Conservation (phyloP, 352 stramenopile genomes). For the Pythium guiyangense region DNA sequence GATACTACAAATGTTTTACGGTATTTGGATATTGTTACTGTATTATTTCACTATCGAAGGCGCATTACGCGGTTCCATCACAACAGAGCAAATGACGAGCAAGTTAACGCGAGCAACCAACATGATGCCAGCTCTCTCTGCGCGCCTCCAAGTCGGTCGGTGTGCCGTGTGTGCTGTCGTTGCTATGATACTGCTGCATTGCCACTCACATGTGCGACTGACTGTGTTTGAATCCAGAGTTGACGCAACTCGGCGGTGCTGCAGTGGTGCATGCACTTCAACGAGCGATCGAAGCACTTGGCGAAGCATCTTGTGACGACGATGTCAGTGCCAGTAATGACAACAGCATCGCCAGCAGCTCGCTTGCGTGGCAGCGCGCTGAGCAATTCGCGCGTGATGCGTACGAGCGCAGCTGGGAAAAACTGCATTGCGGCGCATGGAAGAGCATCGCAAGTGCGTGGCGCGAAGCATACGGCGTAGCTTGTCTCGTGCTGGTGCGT, state of each 20-base stretch:
- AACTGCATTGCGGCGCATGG: slow-evolving; percentile 70
- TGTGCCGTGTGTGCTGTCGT: neutral
- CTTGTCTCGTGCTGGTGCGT: slow-evolving; percentile 44
- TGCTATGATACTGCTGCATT: neutral
- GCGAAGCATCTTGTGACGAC: neutral
- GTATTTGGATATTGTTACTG: too few relatives aligned
- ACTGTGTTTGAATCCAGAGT: slow-evolving; percentile 22
- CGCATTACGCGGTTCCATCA: too few relatives aligned
- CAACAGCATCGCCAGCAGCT: neutral
- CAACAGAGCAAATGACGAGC: too few relatives aligned
- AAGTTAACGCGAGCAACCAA: too few relatives aligned
- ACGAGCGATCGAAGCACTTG: slow-evolving; percentile 13
- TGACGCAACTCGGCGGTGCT: slow-evolving; percentile 39
- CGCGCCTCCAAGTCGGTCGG: neutral
- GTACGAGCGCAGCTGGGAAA: slow-evolving; percentile 69
- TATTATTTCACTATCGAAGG: too few relatives aligned
- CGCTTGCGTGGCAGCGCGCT: neutral
- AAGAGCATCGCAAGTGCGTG: slow-evolving; percentile 50
- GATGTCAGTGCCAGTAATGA: neutral
- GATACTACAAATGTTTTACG: too few relatives aligned
- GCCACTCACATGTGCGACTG: neutral
- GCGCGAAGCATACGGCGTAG: slow-evolving; percentile 55
- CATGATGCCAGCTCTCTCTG: neutral
- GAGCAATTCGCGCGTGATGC: slow-evolving; percentile 20
- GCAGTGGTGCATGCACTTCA: slow-evolving; percentile 37